A percentile compares a stretch with the other conserved stretches of the same genome.
Conservation (phyloP, 768 basidiomycete genomes). For the Gloeostereum incarnatum region DNA sequence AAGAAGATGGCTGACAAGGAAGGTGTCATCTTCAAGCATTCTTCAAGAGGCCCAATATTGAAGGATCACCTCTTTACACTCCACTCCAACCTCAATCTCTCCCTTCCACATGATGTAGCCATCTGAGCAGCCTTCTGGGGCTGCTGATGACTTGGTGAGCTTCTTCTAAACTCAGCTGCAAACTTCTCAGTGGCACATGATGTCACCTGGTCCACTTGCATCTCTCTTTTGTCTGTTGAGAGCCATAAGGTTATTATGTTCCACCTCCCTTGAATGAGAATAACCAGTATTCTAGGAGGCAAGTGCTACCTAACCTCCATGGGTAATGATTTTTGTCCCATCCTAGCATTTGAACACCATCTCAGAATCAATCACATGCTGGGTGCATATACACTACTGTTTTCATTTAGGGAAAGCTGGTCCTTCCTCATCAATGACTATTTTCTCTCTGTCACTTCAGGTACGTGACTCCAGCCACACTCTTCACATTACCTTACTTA, state of each 20-base stretch:
- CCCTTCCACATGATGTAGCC: conserved; percentile 4
- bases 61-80: conserved; percentile 4
- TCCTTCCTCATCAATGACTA: too few species aligned
- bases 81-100: conserved; percentile 1
- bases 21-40: conserved; percentile 4
- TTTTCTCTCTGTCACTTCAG: too few species aligned
- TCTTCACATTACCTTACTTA: too few species aligned
- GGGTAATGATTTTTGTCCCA: conserved; percentile 8
- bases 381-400: too few species aligned
- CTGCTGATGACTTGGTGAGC: conserved; percentile 5
- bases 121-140: conserved; percentile 12
- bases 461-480: too few species aligned
- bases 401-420: too few species aligned
- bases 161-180: neutral
- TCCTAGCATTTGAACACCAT: conserved; percentile 11
- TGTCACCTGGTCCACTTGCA: neutral
- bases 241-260: conserved; percentile 4
- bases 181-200: conserved; percentile 1
- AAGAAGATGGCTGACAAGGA: conserved; percentile 2
- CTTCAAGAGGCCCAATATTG: conserved; percentile 8
- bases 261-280: conserved; percentile 13
- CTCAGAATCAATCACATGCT: conserved; percentile 6
- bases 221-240: neutral
- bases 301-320: conserved; percentile 9
- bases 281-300: neutral